These are phyloP conservation scores for Scheffersomyces illinoinensis DNA, from an alignment of 1,139 yeast genomes.

Conservation along the genomic window DNA sequence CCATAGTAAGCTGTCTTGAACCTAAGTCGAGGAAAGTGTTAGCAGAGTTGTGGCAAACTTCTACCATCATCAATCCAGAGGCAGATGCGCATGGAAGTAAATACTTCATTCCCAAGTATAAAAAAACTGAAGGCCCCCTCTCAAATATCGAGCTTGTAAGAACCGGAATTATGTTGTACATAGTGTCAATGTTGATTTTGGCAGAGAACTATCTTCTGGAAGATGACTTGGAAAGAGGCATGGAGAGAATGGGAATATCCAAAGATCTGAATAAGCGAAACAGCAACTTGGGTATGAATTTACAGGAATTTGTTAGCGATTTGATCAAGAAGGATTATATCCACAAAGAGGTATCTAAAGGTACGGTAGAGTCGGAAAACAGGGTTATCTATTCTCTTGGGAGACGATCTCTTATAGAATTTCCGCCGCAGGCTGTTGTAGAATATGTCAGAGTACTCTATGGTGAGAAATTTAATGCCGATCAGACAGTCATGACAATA, in stretches of 20 bases:
- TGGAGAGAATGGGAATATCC: constrained; percentile 33
- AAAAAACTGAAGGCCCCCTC: constrained; percentile 13
- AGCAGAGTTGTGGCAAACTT: constrained; percentile 18
- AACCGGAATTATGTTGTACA: constrained; percentile 27
- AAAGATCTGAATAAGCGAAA: constrained; percentile 20
- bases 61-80: constrained; percentile 3
- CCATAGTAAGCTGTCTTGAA: constrained; percentile 21
- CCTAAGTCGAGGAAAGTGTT: constrained; percentile 18
- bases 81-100: constrained; percentile 12
- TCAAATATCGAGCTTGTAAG: constrained; percentile 31
- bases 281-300: constrained; percentile 21
- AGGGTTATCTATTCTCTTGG: constrained; percentile 33
- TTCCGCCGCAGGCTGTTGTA: constrained; percentile 30
- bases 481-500: constrained; percentile 27
- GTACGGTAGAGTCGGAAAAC: constrained; percentile 15
- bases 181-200: constrained; percentile 31
- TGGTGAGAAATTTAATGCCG: constrained; percentile 26
- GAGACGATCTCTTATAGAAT: constrained; percentile 34
- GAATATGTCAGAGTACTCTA: constrained; percentile 28
- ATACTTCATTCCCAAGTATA: constrained; percentile 17
- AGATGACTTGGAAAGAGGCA: constrained; percentile 19
- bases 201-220: constrained; percentile 37
- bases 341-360: constrained; percentile 15
- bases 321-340: constrained; percentile 37
- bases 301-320: constrained; percentile 28